Evolutionary conservation across 345 rosid genomes (phyloP).

Genomic region (Citrus hindsii): DNA sequence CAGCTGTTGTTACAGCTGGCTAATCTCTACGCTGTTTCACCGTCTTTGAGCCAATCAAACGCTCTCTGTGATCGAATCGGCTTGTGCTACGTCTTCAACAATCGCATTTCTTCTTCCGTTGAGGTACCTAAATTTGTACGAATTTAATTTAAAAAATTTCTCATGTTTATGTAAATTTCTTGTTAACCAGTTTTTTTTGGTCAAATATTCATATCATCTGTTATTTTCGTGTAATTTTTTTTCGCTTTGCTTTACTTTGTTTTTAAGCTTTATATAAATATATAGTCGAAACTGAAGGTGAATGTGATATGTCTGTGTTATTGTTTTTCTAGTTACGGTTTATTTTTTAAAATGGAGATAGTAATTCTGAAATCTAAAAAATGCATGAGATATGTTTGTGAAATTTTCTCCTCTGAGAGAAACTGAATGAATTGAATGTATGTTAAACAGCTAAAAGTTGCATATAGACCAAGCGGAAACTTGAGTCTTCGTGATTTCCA

Average conservation of each 20-base stretch:
- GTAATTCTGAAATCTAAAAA: background rate
- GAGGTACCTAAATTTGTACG: conserved; percentile 39
- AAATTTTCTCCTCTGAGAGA: background rate
- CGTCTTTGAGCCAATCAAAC: conserved; percentile 30
- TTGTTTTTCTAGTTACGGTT: background rate
- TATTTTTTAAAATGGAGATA: background rate
- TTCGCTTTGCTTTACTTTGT: background rate
- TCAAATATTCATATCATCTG: background rate
- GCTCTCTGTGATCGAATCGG: conserved; percentile 58
- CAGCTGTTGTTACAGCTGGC: conserved; percentile 72
- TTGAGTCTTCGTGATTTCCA: conserved; percentile 77
- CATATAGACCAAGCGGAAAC: conserved; percentile 57
- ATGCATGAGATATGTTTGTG: conserved; percentile 7
- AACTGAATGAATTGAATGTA: background rate
- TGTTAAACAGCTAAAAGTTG: conserved; percentile 52
- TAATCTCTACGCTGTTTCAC: conserved; percentile 58
- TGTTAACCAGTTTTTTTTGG: background rate
- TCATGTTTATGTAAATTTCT: background rate
- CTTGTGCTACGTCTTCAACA: conserved; percentile 53
- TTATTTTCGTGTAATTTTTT: background rate
- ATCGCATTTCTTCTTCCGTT: conserved; percentile 43
- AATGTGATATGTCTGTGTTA: background rate
- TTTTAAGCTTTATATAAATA: background rate
- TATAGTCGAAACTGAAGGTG: background rate
- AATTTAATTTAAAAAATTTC: background rate